Conservation (phyloP, 2,329 filamentous ascomycete genomes). For the Ciborinia camelliae region DNA sequence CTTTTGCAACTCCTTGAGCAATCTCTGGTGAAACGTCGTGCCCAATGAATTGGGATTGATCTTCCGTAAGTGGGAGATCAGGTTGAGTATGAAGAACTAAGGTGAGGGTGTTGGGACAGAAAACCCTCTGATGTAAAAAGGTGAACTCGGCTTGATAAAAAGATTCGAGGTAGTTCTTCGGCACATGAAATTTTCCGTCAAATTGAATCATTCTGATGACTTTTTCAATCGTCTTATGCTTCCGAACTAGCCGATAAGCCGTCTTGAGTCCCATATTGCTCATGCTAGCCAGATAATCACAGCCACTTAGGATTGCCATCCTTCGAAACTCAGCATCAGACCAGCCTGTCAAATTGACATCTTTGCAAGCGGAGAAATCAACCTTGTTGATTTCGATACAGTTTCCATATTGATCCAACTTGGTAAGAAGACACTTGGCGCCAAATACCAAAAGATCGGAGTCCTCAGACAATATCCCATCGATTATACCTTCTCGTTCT, state of each 20-base stretch:
- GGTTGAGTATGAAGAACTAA: constrained; percentile 74
- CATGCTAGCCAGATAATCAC: constrained; percentile 88
- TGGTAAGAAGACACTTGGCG: constrained; percentile 84
- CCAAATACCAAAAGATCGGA: constrained; percentile 96
- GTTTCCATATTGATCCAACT: constrained; percentile 89
- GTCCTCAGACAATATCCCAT: constrained; percentile 91
- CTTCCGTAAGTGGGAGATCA: constrained; percentile 58
- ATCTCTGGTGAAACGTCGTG: constrained; percentile 63
- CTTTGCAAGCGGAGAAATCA: constrained; percentile 84
- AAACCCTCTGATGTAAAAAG: constrained; percentile 92
- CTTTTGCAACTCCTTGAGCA: constrained; percentile 71
- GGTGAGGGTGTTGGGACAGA: constrained; percentile 68
- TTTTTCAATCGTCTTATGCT: constrained; percentile 82
- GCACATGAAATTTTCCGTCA: constrained; percentile 79
- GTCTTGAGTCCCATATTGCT: constrained; percentile 88
- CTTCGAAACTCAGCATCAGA: constrained; percentile 84
- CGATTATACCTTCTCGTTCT: constrained; percentile 77
- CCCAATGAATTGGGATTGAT: constrained; percentile 80
- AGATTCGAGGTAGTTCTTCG: constrained; percentile 72
- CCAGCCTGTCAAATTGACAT: constrained; percentile 88
- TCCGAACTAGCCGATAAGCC: constrained; percentile 83
- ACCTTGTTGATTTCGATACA: constrained; percentile 87
- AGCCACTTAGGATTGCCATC: constrained; percentile 96
- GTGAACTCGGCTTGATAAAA: constrained; percentile 89
- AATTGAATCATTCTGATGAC: constrained; percentile 81